Conservation (phyloP, 2,329 filamentous ascomycete genomes). For the Metarhizium robertsii region DNA sequence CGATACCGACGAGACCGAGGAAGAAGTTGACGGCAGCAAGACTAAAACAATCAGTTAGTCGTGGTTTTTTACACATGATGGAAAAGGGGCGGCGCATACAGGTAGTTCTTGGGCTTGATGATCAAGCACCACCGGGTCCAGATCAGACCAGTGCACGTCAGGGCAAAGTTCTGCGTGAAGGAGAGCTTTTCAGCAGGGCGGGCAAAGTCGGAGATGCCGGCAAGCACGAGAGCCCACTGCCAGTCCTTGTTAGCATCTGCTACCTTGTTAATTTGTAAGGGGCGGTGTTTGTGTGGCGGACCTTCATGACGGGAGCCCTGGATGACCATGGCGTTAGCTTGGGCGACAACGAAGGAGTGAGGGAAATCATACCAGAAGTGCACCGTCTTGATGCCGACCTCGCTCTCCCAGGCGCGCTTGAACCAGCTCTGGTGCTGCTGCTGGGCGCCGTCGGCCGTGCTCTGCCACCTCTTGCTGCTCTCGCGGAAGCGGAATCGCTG, state of each 20-base stretch:
- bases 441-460: constrained; percentile 45
- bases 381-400: constrained; percentile 80
- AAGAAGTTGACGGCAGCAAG: constrained; percentile 98
- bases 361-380: constrained; percentile 74
- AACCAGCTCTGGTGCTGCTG: constrained; percentile 47
- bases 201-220: constrained; percentile 83
- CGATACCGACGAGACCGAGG: constrained; percentile 76
- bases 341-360: neutral
- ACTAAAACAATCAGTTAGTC: constrained; percentile 31
- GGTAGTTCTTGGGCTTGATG: constrained; percentile 86
- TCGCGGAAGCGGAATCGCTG: constrained; percentile 30
- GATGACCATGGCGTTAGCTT: constrained; percentile 13
- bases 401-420: constrained; percentile 75
- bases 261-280: neutral
- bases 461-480: constrained; percentile 57
- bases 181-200: constrained; percentile 90
- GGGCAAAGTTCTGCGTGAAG: constrained; percentile 80
- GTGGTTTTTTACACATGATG: neutral
- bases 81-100: constrained; percentile 43
- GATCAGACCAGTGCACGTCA: constrained; percentile 86
- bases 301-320: constrained; percentile 89
- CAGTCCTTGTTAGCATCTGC: constrained; percentile 6
- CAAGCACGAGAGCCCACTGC: constrained; percentile 85
- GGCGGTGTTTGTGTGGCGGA: constrained; percentile 15
- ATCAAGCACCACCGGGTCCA: constrained; percentile 99